Conservation (phyloP, 2,329 filamentous ascomycete species). For the Corynespora cassiicola region DNA sequence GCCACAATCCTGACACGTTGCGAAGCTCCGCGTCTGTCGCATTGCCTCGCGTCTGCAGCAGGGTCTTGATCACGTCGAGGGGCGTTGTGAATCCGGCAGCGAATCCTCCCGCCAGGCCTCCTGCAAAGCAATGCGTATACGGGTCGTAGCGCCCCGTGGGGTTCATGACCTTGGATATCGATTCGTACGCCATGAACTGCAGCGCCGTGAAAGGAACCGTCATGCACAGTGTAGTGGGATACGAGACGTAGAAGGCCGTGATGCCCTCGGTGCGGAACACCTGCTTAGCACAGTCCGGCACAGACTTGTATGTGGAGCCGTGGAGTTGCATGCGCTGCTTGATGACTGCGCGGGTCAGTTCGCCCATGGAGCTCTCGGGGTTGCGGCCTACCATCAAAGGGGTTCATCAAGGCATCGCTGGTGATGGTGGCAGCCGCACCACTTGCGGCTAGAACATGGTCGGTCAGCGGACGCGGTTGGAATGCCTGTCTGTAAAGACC, state of each 20-base stretch:
- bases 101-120: constrained; percentile 89
- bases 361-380: constrained; percentile 1
- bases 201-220: constrained; percentile 97
- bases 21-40: constrained; percentile 81
- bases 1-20: constrained; percentile 80
- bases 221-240: constrained; percentile 97
- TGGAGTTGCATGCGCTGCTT: constrained; percentile 99
- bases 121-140: constrained; percentile 89
- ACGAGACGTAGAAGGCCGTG: constrained; percentile 95
- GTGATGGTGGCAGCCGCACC: constrained; percentile 95
- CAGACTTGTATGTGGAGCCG: constrained; percentile 88
- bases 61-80: constrained; percentile 97
- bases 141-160: constrained; percentile 87
- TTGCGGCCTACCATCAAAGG: constrained; percentile 82
- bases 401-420: constrained; percentile 98
- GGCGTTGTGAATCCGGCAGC: constrained; percentile 94
- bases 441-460: constrained; percentile 89
- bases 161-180: constrained; percentile 92
- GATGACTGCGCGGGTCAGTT: constrained; percentile 71
- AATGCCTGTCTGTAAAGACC: constrained; percentile 42
- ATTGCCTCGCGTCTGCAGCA: constrained; percentile 90
- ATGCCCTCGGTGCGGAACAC: constrained; percentile 89
- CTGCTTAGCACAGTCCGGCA: constrained; percentile 84
- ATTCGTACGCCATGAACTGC: constrained; percentile 98
- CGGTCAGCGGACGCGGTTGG: too few relatives aligned